phyloP scores from a whole-genome alignment of 2,329 filamentous ascomycete genomes.

The Paradendryphiella salina region DNA sequence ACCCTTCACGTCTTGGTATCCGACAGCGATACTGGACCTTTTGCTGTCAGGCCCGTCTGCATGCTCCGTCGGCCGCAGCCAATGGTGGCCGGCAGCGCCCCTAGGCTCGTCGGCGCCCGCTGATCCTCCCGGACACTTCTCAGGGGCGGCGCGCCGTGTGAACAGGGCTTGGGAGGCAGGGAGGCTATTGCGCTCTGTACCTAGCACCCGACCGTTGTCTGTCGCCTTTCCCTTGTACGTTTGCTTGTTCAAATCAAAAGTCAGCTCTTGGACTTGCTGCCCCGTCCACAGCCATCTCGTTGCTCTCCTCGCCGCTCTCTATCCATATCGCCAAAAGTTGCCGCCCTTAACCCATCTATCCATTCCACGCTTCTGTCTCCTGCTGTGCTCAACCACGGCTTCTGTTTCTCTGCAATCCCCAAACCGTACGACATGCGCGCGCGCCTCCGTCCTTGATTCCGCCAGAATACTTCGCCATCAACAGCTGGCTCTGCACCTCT shows the following conservation, averaged over 20 bases:
- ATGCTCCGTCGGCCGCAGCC: conserved; percentile 15
- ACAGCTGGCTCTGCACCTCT: conserved; percentile 12
- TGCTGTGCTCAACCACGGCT: conserved; percentile 2
- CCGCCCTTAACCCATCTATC: neutral
- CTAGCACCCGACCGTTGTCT: conserved; percentile 7
- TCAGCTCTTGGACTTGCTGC: conserved; percentile 9
- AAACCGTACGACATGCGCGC: conserved; percentile 21
- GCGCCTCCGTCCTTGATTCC: conserved; percentile 5
- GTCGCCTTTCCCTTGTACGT: conserved; percentile 9
- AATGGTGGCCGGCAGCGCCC: conserved; percentile 7
- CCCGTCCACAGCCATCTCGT: conserved; percentile 1
- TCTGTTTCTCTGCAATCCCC: neutral
- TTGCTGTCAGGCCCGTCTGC: conserved; percentile 6
- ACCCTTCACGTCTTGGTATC: too few relatives aligned
- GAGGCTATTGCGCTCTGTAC: neutral
- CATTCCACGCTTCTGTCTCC: conserved; percentile 1
- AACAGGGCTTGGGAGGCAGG: conserved; percentile 3
- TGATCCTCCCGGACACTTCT: conserved; percentile 17
- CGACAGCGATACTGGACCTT: neutral
- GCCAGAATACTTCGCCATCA: conserved; percentile 8
- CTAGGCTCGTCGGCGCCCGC: conserved; percentile 11
- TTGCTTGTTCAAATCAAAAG: conserved; percentile 6
- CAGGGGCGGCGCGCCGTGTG: conserved; percentile 18
- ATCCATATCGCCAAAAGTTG: conserved; percentile 3
- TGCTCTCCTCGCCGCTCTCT: conserved; percentile 6